Evolutionary conservation across 2,329 filamentous ascomycete species (phyloP).

Genomic region (Leptographium flavum): DNA sequence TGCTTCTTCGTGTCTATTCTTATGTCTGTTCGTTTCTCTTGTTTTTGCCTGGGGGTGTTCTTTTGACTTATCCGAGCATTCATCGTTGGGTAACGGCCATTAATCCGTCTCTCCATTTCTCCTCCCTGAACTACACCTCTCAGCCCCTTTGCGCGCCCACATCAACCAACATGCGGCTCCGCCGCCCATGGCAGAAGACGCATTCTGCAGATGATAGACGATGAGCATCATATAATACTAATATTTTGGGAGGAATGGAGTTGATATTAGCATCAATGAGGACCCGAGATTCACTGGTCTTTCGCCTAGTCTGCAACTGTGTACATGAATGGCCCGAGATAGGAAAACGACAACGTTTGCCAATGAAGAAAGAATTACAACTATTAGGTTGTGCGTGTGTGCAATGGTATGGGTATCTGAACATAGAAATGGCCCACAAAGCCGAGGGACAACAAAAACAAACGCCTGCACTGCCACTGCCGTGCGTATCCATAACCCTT

Average conservation of each 20-base stretch:
- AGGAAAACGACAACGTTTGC: not conserved
- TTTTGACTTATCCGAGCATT: not conserved
- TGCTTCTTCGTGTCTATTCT: not conserved
- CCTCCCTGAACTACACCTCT: not conserved
- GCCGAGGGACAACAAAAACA: not conserved
- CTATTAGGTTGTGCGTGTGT: not conserved
- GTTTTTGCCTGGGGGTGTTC: not conserved
- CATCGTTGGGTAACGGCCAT: not conserved
- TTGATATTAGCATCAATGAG: not conserved
- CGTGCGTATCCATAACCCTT: not conserved
- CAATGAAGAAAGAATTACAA: not conserved
- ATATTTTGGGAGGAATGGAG: not conserved
- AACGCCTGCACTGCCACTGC: too few relatives aligned
- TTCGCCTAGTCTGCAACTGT: not conserved
- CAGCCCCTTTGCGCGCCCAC: not conserved
- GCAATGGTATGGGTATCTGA: not conserved
- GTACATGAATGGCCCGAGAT: too few relatives aligned
- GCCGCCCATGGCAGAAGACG: not conserved
- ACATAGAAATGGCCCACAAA: not conserved
- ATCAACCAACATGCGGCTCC: not conserved
- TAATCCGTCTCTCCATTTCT: not conserved
- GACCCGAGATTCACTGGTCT: not conserved
- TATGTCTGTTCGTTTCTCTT: not conserved
- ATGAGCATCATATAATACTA: slow-evolving; percentile 1
- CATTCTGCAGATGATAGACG: not conserved